Evolutionary conservation across 139 green algal genomes (phyloP), one percentile per base, ranked within the genome.

Genomic region (Auxenochlorella pyrenoidosa): DNA sequence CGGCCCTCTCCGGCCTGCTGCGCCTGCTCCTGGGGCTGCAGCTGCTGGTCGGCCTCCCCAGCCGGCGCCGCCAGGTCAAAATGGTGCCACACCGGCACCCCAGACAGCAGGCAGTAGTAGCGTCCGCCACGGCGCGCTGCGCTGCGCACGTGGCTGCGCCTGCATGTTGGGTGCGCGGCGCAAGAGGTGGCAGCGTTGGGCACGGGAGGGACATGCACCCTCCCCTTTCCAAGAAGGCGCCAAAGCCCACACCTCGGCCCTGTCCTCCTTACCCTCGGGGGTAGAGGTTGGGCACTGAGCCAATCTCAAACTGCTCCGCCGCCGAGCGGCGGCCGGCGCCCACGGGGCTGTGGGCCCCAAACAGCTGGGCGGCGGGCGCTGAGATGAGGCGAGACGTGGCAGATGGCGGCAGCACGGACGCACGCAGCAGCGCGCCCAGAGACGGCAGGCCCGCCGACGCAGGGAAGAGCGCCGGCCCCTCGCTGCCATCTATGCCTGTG

Each of bases 51-150:
- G 54, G 54, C 71, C 71, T 21, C 71, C 38, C 22, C 38, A 34
- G 73, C 40, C 4, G 44, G 38, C 38, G 38, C 28, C 36, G 34
- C 21, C 43, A 81, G 4, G 28, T 81, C 43, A 24, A 81, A 81
- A 26, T 34, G 30, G 43, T 81, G 75, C 75, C 75, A 81, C 75
- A 81, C 43, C 10, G 75, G 75, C 75, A 59, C 16, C 13, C 75
- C 75, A 5, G 43, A 63, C 28, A 81, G 75, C 75, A 81, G 75
- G 22, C 43, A 63, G 75, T 63, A 81, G 51, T 63, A 81, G 13
- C 30, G 34, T 43, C 43, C 32, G 43, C 75, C 75, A 8, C 75
- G 75, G 30, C 75, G 51, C 13, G 75, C 75, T 12, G 75, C 75
- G 43, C 26, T 30, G 43, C 75, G 44, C 43, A 59, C 26, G 15